Conservation (phyloP, 1,284 basidiomycete genomes). For the Leccinum laetum region DNA sequence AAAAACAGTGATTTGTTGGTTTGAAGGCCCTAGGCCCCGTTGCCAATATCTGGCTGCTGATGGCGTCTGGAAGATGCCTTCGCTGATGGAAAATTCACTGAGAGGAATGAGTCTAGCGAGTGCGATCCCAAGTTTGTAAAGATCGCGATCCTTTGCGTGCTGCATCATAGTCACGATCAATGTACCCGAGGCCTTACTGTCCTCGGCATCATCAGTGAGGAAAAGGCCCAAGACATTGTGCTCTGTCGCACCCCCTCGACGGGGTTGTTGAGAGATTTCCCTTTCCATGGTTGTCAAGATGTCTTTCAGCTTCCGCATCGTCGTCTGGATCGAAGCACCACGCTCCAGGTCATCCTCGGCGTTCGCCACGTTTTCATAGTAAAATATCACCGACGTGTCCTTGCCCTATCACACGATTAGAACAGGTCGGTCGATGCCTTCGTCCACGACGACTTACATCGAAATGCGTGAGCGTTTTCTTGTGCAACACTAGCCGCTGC, state of each 20-base stretch:
- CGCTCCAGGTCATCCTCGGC: constrained; percentile 48
- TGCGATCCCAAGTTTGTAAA: constrained; percentile 48
- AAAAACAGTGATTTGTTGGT: too few relatives aligned
- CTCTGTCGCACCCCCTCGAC: too few relatives aligned
- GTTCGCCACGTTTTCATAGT: constrained; percentile 67
- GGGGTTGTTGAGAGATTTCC: constrained; percentile 33
- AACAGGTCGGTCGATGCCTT: background rate
- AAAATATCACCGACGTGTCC: constrained; percentile 63
- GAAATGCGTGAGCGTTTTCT: constrained; percentile 46
- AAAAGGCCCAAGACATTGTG: background rate
- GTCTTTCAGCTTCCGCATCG: constrained; percentile 48
- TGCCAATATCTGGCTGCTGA: constrained; percentile 28
- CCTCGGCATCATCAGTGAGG: too few relatives aligned
- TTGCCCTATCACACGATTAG: constrained; percentile 43
- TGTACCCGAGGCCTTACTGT: too few relatives aligned
- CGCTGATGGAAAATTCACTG: constrained; percentile 56
- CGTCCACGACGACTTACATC: constrained; percentile 46
- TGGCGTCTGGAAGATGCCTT: constrained; percentile 47
- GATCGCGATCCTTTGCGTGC: constrained; percentile 36
- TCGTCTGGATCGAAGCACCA: constrained; percentile 40
- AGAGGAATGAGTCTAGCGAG: constrained; percentile 47
- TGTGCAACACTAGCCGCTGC: constrained; percentile 43
- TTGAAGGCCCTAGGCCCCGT: too few relatives aligned
- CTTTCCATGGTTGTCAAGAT: constrained; percentile 52
- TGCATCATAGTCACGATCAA: too few relatives aligned